Conservation (phyloP, 2,329 filamentous ascomycete species). For the Hymenoscyphus occultus region DNA sequence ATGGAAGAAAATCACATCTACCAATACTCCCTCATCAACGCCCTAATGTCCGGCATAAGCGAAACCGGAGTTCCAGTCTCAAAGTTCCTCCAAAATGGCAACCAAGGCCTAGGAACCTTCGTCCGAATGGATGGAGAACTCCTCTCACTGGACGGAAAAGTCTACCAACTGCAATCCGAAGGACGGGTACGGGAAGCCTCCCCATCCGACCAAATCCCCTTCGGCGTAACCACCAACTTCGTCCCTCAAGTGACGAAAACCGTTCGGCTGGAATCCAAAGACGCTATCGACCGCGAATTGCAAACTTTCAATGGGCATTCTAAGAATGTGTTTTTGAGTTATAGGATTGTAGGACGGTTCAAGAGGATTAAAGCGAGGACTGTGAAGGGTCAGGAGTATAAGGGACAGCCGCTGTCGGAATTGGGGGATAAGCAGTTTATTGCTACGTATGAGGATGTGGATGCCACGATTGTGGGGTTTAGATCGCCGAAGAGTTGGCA, state of each 20-base stretch:
- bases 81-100: conserved; percentile 45
- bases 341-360: conserved; percentile 32
- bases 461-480: conserved; percentile 44
- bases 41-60: conserved; percentile 45
- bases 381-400: conserved; percentile 34
- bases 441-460: conserved; percentile 37
- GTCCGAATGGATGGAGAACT: conserved; percentile 44
- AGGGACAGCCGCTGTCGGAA: conserved; percentile 35
- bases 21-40: conserved; percentile 44
- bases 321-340: conserved; percentile 34
- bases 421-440: conserved; percentile 42
- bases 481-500: conserved; percentile 25
- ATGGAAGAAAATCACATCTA: conserved; percentile 34
- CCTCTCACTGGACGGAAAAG: conserved; percentile 41
- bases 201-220: conserved; percentile 40
- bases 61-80: conserved; percentile 46
- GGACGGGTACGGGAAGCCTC: conserved; percentile 37
- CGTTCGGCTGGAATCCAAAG: conserved; percentile 24
- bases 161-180: conserved; percentile 42
- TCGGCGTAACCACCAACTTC: conserved; percentile 37
- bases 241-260: conserved; percentile 28
- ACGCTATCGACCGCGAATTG: conserved; percentile 11
- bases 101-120: conserved; percentile 49
- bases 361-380: conserved; percentile 31
- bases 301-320: conserved; percentile 21